Evolutionary conservation across 2,329 filamentous ascomycete genomes (phyloP).

Genomic region (Berkeleyomyces rouxiae): DNA sequence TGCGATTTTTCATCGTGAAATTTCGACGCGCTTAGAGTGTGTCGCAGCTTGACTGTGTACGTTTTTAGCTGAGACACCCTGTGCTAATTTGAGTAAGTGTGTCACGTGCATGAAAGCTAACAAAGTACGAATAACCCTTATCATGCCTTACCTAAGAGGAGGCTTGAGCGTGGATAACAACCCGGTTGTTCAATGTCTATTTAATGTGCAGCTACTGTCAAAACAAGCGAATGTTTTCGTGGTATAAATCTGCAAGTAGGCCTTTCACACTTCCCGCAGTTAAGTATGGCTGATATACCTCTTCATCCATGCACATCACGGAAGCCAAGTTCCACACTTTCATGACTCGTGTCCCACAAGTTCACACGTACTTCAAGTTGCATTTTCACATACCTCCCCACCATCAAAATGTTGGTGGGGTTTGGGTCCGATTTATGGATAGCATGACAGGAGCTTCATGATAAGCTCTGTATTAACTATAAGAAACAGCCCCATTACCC

Average conservation of each 20-base stretch:
- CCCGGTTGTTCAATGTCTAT: no score
- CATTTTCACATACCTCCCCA: neutral
- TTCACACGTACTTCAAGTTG: neutral
- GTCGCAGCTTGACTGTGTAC: neutral
- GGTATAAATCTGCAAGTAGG: no score
- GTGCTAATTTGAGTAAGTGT: neutral
- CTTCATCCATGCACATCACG: no score
- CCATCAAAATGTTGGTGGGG: neutral
- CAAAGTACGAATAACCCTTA: neutral
- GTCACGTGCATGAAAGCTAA: neutral
- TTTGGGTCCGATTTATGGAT: neutral
- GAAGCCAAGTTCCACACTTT: no score
- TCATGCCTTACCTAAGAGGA: no score
- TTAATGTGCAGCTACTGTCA: no score
- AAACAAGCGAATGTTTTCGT: no score
- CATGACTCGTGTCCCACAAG: neutral
- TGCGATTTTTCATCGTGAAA: slow-evolving; percentile 3
- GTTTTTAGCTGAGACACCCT: neutral
- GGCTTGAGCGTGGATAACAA: no score
- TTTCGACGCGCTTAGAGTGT: neutral
- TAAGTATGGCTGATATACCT: no score
- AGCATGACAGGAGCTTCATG: neutral
- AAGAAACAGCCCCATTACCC: neutral
- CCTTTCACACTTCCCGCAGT: no score
- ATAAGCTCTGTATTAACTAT: neutral